These are phyloP conservation scores for Argentina anserina DNA, from an alignment of 306 rosid genomes.

Conservation along the genomic window DNA sequence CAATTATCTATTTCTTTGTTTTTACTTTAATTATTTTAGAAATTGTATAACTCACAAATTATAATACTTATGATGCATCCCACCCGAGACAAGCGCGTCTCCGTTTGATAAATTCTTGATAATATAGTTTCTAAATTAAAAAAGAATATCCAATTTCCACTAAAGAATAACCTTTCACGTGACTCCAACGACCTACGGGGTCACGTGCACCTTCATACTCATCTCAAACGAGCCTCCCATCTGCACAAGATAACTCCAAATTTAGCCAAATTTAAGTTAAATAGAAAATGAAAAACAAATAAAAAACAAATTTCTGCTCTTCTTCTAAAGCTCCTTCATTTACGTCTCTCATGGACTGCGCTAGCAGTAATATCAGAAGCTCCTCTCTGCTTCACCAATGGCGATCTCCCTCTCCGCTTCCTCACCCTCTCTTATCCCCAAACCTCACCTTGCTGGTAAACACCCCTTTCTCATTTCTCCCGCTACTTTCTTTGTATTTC, in stretches of 20 bases:
- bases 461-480: constrained; percentile 1
- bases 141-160: not conserved
- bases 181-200: not conserved
- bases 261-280: not conserved
- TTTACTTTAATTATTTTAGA: too few species aligned
- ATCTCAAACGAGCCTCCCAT: not conserved
- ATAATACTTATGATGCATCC: too few species aligned
- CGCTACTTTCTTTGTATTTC: not conserved
- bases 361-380: constrained; percentile 53
- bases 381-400: constrained; percentile 53
- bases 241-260: not conserved
- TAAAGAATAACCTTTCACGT: not conserved
- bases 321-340: not conserved
- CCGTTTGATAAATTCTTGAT: too few species aligned
- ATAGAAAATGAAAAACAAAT: not conserved
- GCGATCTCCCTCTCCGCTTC: constrained; percentile 42
- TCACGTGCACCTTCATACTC: constrained; percentile 15
- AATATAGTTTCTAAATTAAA: too few species aligned
- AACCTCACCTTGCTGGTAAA: constrained; percentile 47
- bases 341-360: constrained; percentile 49
- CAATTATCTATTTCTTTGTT: too few species aligned
- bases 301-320: not conserved
- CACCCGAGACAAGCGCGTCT: too few species aligned
- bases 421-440: constrained; percentile 33
- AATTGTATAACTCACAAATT: too few species aligned